A percentile compares a stretch with the other conserved stretches of the same genome.
These are phyloP conservation scores for Macrocybe gigantea DNA, from an alignment of 768 basidiomycete species.

Conservation along the genomic window DNA sequence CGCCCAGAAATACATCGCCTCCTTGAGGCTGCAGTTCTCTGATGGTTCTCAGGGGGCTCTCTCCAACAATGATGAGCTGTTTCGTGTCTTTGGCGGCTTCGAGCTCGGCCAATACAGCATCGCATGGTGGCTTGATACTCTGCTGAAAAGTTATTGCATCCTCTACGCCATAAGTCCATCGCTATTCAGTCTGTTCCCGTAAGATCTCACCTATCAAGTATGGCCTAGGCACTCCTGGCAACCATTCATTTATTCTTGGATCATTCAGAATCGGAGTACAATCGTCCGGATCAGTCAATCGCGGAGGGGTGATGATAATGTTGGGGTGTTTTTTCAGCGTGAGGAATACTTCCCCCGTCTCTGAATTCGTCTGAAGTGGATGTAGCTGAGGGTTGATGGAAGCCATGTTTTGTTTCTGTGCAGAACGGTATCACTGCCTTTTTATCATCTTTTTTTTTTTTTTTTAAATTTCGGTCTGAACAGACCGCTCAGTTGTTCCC, in stretches of 20 bases:
- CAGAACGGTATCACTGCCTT: not conserved
- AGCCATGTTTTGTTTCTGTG: not conserved
- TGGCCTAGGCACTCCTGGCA: slow-evolving; percentile 47
- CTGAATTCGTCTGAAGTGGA: slow-evolving; percentile 27
- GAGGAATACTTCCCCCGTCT: slow-evolving; percentile 39
- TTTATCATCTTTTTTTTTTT: not conserved
- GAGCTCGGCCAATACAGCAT: slow-evolving; percentile 24
- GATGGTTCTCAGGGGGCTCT: slow-evolving; percentile 43
- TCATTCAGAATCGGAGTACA: slow-evolving; percentile 44
- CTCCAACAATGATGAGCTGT: slow-evolving; percentile 27
- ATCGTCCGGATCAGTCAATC: slow-evolving; percentile 34
- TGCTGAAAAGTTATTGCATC: slow-evolving; percentile 25
- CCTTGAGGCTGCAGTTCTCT: slow-evolving; percentile 55
- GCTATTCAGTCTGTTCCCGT: not conserved
- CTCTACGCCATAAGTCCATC: slow-evolving; percentile 17
- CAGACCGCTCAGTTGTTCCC: no score
- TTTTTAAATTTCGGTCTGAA: no score
- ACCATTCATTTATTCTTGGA: slow-evolving; percentile 34
- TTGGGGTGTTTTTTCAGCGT: slow-evolving; percentile 43
- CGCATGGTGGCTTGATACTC: slow-evolving; percentile 18
- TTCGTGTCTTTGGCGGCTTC: slow-evolving; percentile 17
- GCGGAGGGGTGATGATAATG: slow-evolving; percentile 57
- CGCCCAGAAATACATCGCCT: slow-evolving; percentile 48
- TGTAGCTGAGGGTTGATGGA: slow-evolving; percentile 23
- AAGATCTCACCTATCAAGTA: slow-evolving; percentile 32